Percentiles rank a stretch among this genome's conserved stretches.
phyloP scores from a whole-genome alignment of 169 alveolate genomes.

The Plasmodium reichenowi region DNA sequence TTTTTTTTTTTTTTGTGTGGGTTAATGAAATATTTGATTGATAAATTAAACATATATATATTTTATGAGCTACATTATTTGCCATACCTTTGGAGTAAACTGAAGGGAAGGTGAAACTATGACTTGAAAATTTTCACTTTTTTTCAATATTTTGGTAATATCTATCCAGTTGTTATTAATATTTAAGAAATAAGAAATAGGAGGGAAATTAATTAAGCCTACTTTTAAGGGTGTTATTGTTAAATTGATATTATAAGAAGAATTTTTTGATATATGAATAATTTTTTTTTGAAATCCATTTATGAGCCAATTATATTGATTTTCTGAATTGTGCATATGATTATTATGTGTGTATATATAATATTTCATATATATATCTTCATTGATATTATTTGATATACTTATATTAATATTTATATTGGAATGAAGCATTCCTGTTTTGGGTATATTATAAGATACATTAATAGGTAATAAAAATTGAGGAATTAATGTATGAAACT shows the following conservation, averaged over 20 bases:
- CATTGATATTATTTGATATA: slow-evolving; percentile 37
- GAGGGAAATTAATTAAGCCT: slow-evolving; percentile 72
- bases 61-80: slow-evolving; percentile 15
- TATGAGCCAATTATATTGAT: slow-evolving; percentile 54
- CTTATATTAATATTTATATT: slow-evolving; percentile 30
- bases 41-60: background rate
- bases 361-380: slow-evolving; percentile 64
- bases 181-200: slow-evolving; percentile 54
- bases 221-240: slow-evolving; percentile 61
- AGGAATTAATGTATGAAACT: slow-evolving; percentile 27
- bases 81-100: slow-evolving; percentile 59
- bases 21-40: background rate
- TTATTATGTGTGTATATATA: slow-evolving; percentile 28
- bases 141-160: slow-evolving; percentile 39
- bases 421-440: slow-evolving; percentile 44
- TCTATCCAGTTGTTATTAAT: slow-evolving; percentile 72
- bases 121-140: slow-evolving; percentile 69
- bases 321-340: background rate
- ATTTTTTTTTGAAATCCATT: slow-evolving; percentile 71
- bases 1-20: background rate
- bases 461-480: slow-evolving; percentile 46
- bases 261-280: slow-evolving; percentile 44
- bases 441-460: slow-evolving; percentile 66
- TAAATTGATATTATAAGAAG: slow-evolving; percentile 40
- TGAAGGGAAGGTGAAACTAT: slow-evolving; percentile 75